Percentiles rank a stretch among this genome's conserved stretches.
These are phyloP conservation scores for Cymodocea nodosa DNA, from an alignment of 116 monocot genomes.

Conservation along the genomic window DNA sequence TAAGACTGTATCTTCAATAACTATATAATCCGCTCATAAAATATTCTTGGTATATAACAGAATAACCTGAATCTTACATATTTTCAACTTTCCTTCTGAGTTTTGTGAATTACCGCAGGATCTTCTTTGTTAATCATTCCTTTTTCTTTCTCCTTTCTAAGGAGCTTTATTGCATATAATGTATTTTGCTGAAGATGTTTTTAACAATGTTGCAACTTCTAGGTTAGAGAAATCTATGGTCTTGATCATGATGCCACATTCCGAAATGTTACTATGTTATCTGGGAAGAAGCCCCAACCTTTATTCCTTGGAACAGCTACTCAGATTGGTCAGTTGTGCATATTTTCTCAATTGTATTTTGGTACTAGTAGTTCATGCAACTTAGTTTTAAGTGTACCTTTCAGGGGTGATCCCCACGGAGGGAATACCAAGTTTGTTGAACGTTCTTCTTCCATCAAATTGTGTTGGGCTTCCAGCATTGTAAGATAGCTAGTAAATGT, in stretches of 20 bases:
- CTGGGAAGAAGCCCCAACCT: constrained; percentile 62
- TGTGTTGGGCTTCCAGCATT: constrained; percentile 73
- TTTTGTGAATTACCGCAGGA: too few relatives aligned
- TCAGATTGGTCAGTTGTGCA: constrained; percentile 57
- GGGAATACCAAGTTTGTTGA: constrained; percentile 92
- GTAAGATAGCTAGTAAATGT: constrained; percentile 10
- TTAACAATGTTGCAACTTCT: constrained; percentile 1
- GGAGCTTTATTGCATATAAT: not conserved
- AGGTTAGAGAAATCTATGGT: constrained; percentile 93
- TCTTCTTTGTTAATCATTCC: not conserved
- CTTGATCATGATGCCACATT: constrained; percentile 55
- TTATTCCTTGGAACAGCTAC: constrained; percentile 90
- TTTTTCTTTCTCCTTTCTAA: not conserved
- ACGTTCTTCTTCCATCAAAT: constrained; percentile 75
- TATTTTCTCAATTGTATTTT: not conserved
- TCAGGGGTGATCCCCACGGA: constrained; percentile 84
- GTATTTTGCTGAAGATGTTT: not conserved
- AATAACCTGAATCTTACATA: too few relatives aligned
- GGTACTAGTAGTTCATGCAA: not conserved
- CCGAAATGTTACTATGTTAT: constrained; percentile 70
- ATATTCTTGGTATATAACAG: too few relatives aligned
- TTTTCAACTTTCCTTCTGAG: too few relatives aligned
- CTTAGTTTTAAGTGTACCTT: not conserved
- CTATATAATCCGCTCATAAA: too few relatives aligned
- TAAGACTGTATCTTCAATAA: too few relatives aligned